These are phyloP conservation scores for Macrotyloma uniflorum DNA, from an alignment of 306 rosid species.

Conservation along the genomic window DNA sequence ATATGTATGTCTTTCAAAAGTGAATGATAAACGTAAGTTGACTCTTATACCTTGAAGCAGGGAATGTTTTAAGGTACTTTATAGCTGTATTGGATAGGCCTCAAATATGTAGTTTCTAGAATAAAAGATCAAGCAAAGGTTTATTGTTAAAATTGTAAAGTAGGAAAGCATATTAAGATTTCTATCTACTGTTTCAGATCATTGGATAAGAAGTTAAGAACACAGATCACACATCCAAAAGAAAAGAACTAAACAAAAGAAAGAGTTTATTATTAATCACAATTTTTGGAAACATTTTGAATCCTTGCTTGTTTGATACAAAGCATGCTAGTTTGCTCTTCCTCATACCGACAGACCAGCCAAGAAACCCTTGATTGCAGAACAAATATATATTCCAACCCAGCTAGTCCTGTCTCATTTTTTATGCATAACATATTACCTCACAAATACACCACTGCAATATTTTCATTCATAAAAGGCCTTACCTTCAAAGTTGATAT, in stretches of 20 bases:
- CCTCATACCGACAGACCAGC: conserved; percentile 15
- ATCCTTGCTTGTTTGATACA: conserved; percentile 39
- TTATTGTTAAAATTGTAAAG: background rate
- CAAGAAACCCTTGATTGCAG: conserved; percentile 28
- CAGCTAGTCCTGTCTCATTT: conserved; percentile 22
- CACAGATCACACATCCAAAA: conserved; percentile 13
- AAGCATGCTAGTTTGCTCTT: conserved; percentile 34
- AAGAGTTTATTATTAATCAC: conserved; percentile 13
- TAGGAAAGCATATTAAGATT: conserved; percentile 4
- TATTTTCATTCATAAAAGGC: conserved; percentile 16
- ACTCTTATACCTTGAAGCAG: background rate
- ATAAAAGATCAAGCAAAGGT: background rate
- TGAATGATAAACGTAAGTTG: background rate
- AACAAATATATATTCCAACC: conserved; percentile 26
- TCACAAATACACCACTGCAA: conserved; percentile 27
- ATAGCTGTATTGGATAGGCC: background rate
- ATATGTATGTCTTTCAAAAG: background rate
- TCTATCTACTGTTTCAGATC: conserved; percentile 20
- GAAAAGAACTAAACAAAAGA: conserved; percentile 20
- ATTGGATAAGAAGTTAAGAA: conserved; percentile 18
- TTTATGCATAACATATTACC: conserved; percentile 31
- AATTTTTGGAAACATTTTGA: conserved; percentile 28
- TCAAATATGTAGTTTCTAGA: conserved; percentile 6
- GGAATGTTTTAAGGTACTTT: conserved; percentile 5
- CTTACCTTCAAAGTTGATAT: conserved; percentile 49